Evolutionary conservation across 2,329 filamentous ascomycete species (phyloP).

Genomic region (Didymella sp.): DNA sequence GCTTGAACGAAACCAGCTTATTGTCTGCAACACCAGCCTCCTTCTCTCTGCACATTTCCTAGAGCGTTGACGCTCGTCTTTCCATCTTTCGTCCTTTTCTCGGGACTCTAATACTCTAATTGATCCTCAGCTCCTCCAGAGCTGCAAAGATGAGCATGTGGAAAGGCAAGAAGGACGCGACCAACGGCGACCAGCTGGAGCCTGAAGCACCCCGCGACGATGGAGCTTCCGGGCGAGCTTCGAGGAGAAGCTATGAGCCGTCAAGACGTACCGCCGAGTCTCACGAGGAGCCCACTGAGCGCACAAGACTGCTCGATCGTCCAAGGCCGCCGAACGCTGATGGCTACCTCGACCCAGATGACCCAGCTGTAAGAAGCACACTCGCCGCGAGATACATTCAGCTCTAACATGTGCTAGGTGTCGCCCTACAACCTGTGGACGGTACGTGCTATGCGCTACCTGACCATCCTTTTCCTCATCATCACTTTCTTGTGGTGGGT

Average conservation of each 20-base stretch:
- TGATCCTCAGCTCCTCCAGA: slow-evolving; percentile 22
- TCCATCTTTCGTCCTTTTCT: background rate
- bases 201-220: slow-evolving; percentile 29
- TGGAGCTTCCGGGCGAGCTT: slow-evolving; percentile 33
- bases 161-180: slow-evolving; percentile 59
- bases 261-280: slow-evolving; percentile 49
- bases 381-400: background rate
- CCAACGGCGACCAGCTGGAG: slow-evolving; percentile 49
- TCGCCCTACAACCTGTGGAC: slow-evolving; percentile 96
- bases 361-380: slow-evolving; percentile 71
- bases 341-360: slow-evolving; percentile 76
- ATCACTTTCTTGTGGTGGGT: slow-evolving; percentile 92
- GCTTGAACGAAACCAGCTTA: slow-evolving; percentile 20
- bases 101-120: slow-evolving; percentile 8
- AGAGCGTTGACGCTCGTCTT: slow-evolving; percentile 9
- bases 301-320: slow-evolving; percentile 70
- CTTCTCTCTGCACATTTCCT: slow-evolving; percentile 7
- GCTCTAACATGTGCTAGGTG: slow-evolving; percentile 53
- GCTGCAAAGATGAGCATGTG: slow-evolving; percentile 56
- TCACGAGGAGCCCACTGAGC: slow-evolving; percentile 64
- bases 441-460: slow-evolving; percentile 78
- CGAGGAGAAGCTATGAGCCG: slow-evolving; percentile 38
- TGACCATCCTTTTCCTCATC: slow-evolving; percentile 77
- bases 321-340: slow-evolving; percentile 61
- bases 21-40: slow-evolving; percentile 18